A percentile compares a stretch with the other conserved stretches of the same genome.
These are phyloP conservation scores for Moesziomyces aphidis DNA, from an alignment of 1,284 basidiomycete species.

Conservation along the genomic window DNA sequence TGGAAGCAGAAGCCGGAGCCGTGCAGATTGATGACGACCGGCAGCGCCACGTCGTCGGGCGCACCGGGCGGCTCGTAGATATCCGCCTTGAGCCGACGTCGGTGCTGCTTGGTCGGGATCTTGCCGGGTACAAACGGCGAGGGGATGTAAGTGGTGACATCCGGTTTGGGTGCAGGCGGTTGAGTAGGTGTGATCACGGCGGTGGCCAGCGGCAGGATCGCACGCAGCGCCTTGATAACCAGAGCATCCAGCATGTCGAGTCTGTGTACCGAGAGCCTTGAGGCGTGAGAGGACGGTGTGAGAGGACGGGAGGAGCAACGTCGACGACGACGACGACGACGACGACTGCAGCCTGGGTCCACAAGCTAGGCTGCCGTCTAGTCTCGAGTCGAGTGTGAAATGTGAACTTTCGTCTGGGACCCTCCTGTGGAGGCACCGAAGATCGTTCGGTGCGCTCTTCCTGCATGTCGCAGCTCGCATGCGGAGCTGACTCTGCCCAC, in stretches of 20 bases:
- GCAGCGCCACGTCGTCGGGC: constrained; percentile 27
- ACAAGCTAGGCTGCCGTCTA: no score
- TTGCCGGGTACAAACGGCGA: constrained; percentile 40
- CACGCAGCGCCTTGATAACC: constrained; percentile 37
- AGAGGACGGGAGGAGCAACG: not conserved
- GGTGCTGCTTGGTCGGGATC: constrained; percentile 33
- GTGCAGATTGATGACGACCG: constrained; percentile 51
- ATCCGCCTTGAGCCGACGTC: constrained; percentile 38
- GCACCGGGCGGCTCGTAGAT: constrained; percentile 31
- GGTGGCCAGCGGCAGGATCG: constrained; percentile 32
- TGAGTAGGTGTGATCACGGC: constrained; percentile 33
- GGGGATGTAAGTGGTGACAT: constrained; percentile 38
- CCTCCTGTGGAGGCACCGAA: no score
- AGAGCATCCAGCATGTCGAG: constrained; percentile 23
- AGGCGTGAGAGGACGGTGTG: not conserved
- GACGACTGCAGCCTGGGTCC: no score
- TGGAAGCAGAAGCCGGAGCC: constrained; percentile 53
- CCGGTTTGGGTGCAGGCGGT: constrained; percentile 31
- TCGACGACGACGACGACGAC: no score
- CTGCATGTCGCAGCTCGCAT: no score
- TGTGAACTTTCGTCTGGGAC: no score
- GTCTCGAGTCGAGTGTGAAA: no score
- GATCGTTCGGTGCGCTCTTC: no score
- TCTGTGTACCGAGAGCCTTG: not conserved
- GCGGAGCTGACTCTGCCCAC: no score